These are phyloP conservation scores for Naumovozyma baii DNA, from an alignment of 805 yeast species.

Conservation along the genomic window DNA sequence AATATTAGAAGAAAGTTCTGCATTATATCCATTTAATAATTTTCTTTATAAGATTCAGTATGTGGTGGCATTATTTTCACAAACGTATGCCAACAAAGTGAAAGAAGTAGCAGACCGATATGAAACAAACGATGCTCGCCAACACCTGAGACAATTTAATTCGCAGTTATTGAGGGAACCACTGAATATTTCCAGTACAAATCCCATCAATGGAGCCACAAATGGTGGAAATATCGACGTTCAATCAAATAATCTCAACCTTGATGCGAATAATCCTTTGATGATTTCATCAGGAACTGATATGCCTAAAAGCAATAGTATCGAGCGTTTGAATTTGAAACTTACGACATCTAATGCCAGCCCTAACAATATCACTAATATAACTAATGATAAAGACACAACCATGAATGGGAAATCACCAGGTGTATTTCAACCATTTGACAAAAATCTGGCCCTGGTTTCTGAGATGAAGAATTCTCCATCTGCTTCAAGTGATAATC, in stretches of 20 bases:
- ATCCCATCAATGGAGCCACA: too few relatives aligned
- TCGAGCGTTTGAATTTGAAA: not conserved
- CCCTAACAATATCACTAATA: not conserved
- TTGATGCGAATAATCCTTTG: not conserved
- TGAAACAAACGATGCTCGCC: not conserved
- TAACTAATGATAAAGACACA: not conserved
- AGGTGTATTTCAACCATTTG: not conserved
- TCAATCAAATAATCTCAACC: too few relatives aligned
- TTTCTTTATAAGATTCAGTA: slow-evolving; percentile 45
- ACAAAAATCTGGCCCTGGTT: not conserved
- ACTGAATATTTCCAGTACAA: not conserved
- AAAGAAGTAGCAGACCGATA: slow-evolving; percentile 13
- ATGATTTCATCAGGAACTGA: not conserved
- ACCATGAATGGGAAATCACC: not conserved
- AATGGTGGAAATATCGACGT: too few relatives aligned
- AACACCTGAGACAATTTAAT: slow-evolving; percentile 1
- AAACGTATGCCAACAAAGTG: slow-evolving; percentile 52
- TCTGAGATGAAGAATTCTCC: slow-evolving; percentile 22
- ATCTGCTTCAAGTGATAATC: slow-evolving; percentile 30
- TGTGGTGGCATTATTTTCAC: slow-evolving; percentile 48
- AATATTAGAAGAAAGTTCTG: slow-evolving; percentile 22
- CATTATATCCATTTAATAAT: slow-evolving; percentile 37
- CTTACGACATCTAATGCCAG: not conserved
- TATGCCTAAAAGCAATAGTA: not conserved
- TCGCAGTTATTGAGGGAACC: slow-evolving; percentile 1